phyloP scores from a whole-genome alignment of 352 stramenopile genomes.

The Pythium sukuiense region DNA sequence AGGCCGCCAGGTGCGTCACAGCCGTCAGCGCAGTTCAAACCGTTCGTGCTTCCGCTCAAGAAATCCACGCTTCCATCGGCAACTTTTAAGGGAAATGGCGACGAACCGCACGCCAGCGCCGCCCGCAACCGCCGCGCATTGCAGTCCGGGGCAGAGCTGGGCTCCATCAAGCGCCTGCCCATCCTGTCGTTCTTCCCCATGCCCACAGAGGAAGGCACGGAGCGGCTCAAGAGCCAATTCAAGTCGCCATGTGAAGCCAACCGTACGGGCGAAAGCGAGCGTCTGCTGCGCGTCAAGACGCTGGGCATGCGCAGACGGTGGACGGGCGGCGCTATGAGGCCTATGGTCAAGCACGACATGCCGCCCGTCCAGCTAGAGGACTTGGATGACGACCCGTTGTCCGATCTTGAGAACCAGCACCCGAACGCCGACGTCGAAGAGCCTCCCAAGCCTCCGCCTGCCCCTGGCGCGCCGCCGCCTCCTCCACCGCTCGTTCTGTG shows the following conservation, averaged over 20 bases:
- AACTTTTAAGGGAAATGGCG: constrained; percentile 27
- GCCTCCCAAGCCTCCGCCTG: constrained; percentile 16
- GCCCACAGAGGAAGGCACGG: constrained; percentile 49
- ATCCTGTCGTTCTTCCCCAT: constrained; percentile 83
- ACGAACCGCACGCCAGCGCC: constrained; percentile 35
- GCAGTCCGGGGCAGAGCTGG: constrained; percentile 34
- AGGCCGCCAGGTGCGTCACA: constrained; percentile 15
- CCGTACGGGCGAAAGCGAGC: constrained; percentile 73
- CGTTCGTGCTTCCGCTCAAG: constrained; percentile 74
- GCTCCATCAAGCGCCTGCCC: constrained; percentile 74
- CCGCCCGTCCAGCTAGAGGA: constrained; percentile 54
- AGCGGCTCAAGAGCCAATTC: constrained; percentile 66
- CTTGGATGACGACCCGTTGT: constrained; percentile 47
- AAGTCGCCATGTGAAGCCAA: constrained; percentile 72
- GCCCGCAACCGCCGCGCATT: constrained; percentile 53
- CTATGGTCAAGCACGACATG: constrained; percentile 66
- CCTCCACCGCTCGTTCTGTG: constrained; percentile 79
- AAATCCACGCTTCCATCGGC: constrained; percentile 3
- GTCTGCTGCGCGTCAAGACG: constrained; percentile 78
- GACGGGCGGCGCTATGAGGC: constrained; percentile 42
- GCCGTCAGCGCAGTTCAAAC: constrained; percentile 57
- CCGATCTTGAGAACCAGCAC: constrained; percentile 33
- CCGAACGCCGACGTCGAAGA: constrained; percentile 28
- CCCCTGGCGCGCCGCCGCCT: constrained; percentile 39
- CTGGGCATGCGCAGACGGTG: constrained; percentile 78